phyloP scores from a whole-genome alignment of 176 grass and related monocot genomes.

The Carex parvula region DNA sequence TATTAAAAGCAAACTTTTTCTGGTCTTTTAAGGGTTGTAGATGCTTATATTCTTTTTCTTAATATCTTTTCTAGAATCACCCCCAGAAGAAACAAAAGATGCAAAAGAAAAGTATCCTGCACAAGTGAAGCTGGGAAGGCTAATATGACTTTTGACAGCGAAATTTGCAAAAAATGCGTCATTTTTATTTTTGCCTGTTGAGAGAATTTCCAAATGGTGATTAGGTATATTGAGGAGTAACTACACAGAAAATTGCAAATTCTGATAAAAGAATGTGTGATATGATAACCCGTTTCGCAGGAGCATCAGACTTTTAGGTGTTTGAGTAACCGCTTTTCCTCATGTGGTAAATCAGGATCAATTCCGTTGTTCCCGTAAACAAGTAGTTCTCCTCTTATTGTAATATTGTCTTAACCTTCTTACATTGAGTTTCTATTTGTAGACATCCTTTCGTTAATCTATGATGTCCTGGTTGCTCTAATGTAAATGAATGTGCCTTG shows the following conservation, averaged over 20 bases:
- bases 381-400: neutral
- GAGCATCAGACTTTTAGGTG: neutral
- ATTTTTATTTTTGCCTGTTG: neutral
- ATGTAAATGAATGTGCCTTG: neutral
- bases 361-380: neutral
- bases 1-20: neutral
- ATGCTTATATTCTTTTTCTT: slow-evolving; percentile 9
- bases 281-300: neutral
- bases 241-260: neutral
- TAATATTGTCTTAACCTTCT: neutral
- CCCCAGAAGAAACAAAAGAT: slow-evolving; percentile 92
- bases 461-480: neutral
- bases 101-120: slow-evolving; percentile 76
- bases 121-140: slow-evolving; percentile 53
- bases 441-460: neutral
- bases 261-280: neutral
- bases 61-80: slow-evolving; percentile 50
- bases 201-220: neutral
- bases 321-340: neutral
- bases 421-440: neutral
- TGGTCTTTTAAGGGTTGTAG: slow-evolving; percentile 16
- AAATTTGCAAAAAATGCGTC: neutral
- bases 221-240: neutral
- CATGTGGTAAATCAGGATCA: neutral
- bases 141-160: neutral